Evolutionary conservation across 768 basidiomycete genomes (phyloP).

Genomic region (Termitomyces sp.): DNA sequence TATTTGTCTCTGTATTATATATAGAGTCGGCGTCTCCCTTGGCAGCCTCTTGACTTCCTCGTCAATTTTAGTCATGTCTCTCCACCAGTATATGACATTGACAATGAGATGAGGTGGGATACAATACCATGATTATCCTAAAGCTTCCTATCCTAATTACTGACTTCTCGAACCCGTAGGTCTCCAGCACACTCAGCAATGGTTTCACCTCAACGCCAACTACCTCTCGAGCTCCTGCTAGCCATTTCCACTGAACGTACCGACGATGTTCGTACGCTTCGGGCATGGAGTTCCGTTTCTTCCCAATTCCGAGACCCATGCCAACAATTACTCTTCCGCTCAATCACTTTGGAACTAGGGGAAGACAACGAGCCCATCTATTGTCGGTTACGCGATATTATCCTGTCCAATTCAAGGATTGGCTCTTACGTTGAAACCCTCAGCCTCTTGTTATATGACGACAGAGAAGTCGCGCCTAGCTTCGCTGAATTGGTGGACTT

Average conservation of each 20-base stretch:
- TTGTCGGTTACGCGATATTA: not conserved
- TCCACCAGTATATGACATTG: no score
- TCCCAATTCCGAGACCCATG: not conserved
- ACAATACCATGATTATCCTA: not conserved
- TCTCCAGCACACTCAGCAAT: no score
- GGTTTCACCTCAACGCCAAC: not conserved
- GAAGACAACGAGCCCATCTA: not conserved
- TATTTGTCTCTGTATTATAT: constrained; percentile 11
- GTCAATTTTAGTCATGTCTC: no score
- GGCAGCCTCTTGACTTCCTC: no score
- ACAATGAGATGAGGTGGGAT: not conserved
- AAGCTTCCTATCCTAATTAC: not conserved
- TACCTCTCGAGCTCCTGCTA: not conserved
- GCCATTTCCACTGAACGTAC: not conserved
- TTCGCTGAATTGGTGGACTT: not conserved
- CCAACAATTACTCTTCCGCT: not conserved
- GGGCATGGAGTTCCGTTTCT: not conserved
- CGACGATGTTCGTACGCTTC: not conserved
- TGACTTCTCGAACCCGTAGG: not conserved
- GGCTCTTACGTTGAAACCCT: not conserved
- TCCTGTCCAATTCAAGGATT: not conserved
- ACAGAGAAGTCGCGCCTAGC: not conserved
- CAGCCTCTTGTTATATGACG: not conserved
- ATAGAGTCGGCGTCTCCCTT: not conserved
- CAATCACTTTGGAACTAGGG: not conserved